phyloP scores from a whole-genome alignment of 805 yeast species.

The Wickerhamomyces chaumierensis region DNA sequence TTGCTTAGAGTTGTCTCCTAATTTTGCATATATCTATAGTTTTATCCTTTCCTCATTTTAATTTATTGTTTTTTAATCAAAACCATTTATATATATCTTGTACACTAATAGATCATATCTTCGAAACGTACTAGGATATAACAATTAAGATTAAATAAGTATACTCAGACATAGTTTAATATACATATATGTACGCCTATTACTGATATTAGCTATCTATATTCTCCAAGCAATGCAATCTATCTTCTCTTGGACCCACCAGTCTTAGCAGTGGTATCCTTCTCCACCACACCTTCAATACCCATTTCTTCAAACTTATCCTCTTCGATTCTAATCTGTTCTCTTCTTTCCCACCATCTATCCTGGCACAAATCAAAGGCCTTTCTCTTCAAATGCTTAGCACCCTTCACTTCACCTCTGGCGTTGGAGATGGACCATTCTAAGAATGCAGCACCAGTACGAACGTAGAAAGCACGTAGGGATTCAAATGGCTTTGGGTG shows the following conservation, averaged over 20 bases:
- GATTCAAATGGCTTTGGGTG: constrained; percentile 92
- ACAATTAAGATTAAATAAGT: too few relatives aligned
- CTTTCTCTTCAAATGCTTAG: constrained; percentile 71
- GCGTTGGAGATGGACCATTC: constrained; percentile 90
- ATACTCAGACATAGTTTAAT: too few relatives aligned
- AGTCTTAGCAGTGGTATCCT: constrained; percentile 38
- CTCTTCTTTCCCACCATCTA: constrained; percentile 99
- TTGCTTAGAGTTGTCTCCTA: too few relatives aligned
- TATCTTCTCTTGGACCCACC: constrained; percentile 56
- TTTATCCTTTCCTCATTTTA: too few relatives aligned
- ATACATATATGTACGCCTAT: too few relatives aligned
- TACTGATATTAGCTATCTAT: too few relatives aligned
- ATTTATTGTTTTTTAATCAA: too few relatives aligned
- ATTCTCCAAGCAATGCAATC: too few relatives aligned
- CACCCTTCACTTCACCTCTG: constrained; percentile 66
- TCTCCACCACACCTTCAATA: constrained; percentile 77
- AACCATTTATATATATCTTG: not conserved
- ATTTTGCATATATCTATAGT: too few relatives aligned
- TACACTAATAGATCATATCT: too few relatives aligned
- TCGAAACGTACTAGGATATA: too few relatives aligned
- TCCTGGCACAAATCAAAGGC: constrained; percentile 88
- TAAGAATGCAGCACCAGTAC: constrained; percentile 78
- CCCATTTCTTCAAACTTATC: constrained; percentile 84
- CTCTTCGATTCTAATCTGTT: constrained; percentile 77
- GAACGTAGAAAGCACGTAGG: constrained; percentile 70